Evolutionary conservation across 2,329 filamentous ascomycete genomes (phyloP).

Genomic region (Penicillium thymicola): DNA sequence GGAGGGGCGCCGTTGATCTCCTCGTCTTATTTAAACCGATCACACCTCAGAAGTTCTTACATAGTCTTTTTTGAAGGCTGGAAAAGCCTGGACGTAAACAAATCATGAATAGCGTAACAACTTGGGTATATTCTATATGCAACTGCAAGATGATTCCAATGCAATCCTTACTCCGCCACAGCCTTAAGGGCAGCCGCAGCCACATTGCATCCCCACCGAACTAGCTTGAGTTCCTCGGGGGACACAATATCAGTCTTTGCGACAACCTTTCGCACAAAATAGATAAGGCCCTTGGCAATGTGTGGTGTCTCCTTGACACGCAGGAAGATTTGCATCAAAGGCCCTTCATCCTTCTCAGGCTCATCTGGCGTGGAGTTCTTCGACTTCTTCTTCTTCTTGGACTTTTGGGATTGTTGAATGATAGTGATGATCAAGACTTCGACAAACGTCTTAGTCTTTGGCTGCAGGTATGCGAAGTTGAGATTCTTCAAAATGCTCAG

Average conservation of each 20-base stretch:
- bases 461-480: slow-evolving; percentile 73
- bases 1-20: too few relatives aligned
- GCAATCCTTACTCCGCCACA: slow-evolving; percentile 23
- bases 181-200: slow-evolving; percentile 42
- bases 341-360: slow-evolving; percentile 51
- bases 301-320: slow-evolving; percentile 62
- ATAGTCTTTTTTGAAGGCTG: not conserved
- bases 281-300: slow-evolving; percentile 71
- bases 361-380: slow-evolving; percentile 19
- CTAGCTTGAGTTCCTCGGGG: slow-evolving; percentile 51
- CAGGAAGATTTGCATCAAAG: slow-evolving; percentile 64
- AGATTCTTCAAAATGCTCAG: slow-evolving; percentile 61
- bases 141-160: not conserved
- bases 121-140: slow-evolving; percentile 9
- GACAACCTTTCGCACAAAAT: slow-evolving; percentile 74
- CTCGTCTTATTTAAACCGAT: too few relatives aligned
- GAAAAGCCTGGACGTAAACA: not conserved
- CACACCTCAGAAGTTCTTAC: not conserved
- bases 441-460: slow-evolving; percentile 72
- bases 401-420: slow-evolving; percentile 63
- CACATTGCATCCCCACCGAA: slow-evolving; percentile 47
- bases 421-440: slow-evolving; percentile 76
- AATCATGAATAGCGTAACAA: slow-evolving; percentile 1
- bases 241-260: slow-evolving; percentile 58
- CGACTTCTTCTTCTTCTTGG: slow-evolving; percentile 25